Evolutionary conservation across 2,329 filamentous ascomycete genomes (phyloP).

Genomic region (Beauveria caledonica): DNA sequence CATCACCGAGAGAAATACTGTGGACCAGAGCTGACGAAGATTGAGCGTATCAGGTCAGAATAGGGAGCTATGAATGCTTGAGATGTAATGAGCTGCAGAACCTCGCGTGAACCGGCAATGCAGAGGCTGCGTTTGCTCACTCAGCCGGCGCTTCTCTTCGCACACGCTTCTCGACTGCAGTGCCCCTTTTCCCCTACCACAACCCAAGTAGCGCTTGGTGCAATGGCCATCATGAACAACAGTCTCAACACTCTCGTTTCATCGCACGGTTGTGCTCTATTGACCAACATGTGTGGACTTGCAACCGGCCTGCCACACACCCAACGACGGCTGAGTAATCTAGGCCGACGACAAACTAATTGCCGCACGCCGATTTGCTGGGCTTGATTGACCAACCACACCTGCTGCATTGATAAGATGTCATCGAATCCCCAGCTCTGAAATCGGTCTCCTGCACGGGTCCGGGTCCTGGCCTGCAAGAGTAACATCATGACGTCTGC

Average conservation of each 20-base stretch:
- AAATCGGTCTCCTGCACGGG: not conserved
- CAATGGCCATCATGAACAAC: too few relatives aligned
- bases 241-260: too few relatives aligned
- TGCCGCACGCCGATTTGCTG: not conserved
- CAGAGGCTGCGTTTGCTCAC: not conserved
- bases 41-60: not conserved
- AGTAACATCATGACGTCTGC: not conserved
- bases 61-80: not conserved
- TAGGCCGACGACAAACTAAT: not conserved
- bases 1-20: not conserved
- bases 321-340: not conserved
- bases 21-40: too few relatives aligned
- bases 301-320: not conserved
- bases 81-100: not conserved
- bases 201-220: too few relatives aligned
- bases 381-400: conserved; percentile 1
- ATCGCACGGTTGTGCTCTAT: too few relatives aligned
- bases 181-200: too few relatives aligned
- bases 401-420: not conserved
- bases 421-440: not conserved
- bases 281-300: not conserved
- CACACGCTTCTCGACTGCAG: not conserved
- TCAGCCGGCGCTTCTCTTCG: not conserved
- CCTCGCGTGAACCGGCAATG: not conserved
- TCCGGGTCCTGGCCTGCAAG: not conserved